Evolutionary conservation across 225 moss, liverwort and hornwort species (phyloP).

Genomic region (Pseudoscleropodium purum): DNA sequence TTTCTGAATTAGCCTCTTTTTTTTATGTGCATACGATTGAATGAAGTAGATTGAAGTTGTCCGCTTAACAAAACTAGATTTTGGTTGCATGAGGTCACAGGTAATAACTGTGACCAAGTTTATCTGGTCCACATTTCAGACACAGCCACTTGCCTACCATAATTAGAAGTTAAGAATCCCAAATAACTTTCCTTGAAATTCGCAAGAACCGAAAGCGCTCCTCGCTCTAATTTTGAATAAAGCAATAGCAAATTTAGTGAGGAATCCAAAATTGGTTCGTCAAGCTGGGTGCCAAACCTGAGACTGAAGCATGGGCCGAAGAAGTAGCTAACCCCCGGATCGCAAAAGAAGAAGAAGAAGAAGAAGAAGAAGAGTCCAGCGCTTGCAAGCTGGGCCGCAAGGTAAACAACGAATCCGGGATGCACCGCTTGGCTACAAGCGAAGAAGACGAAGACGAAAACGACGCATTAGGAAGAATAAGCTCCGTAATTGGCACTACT

Average conservation of each 20-base stretch:
- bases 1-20: background rate
- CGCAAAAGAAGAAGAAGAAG: background rate
- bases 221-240: background rate
- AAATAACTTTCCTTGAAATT: background rate
- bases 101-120: background rate
- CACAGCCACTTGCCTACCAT: background rate
- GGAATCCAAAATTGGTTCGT: background rate
- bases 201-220: too few species aligned
- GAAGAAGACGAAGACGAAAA: background rate
- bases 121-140: background rate
- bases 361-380: background rate
- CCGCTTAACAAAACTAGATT: background rate
- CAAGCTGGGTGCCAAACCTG: background rate
- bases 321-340: constrained; percentile 14
- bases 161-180: background rate
- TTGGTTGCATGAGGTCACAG: background rate
- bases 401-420: background rate
- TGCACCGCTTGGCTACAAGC: background rate
- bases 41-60: background rate
- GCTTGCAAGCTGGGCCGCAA: background rate
- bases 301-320: constrained; percentile 7
- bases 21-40: background rate
- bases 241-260: background rate
- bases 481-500: background rate
- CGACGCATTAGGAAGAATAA: background rate